These are phyloP conservation scores for Starmerella sirachaensis DNA, from an alignment of 805 yeast genomes.

Conservation along the genomic window DNA sequence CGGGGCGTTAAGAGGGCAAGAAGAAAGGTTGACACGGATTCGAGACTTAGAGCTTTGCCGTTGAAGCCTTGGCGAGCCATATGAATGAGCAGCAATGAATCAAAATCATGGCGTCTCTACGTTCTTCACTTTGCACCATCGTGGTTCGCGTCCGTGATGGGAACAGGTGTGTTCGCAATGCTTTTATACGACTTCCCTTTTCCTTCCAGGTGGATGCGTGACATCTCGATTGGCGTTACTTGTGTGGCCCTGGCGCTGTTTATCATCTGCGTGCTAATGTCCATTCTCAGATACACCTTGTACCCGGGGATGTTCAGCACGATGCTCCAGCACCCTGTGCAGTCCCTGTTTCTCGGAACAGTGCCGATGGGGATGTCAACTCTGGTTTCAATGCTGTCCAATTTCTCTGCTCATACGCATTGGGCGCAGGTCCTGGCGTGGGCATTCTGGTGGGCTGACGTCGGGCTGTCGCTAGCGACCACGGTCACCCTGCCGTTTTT, in stretches of 20 bases:
- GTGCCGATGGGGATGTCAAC: slow-evolving; percentile 5
- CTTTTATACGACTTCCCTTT: slow-evolving; percentile 1
- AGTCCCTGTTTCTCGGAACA: slow-evolving; percentile 3
- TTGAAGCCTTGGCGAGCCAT: too few species aligned
- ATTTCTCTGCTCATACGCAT: slow-evolving; percentile 1
- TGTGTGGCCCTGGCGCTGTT: slow-evolving; percentile 1
- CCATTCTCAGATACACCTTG: neutral
- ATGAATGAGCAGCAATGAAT: too few species aligned
- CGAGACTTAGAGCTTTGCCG: too few species aligned
- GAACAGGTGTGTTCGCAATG: slow-evolving; percentile 2
- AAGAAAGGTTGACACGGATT: too few species aligned
- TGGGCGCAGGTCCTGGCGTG: slow-evolving; percentile 1
- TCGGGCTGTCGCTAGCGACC: neutral
- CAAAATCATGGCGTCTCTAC: too few species aligned
- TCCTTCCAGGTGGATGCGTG: neutral
- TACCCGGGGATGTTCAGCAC: slow-evolving; percentile 1
- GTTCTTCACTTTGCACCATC: slow-evolving; percentile 5
- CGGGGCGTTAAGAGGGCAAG: too few species aligned
- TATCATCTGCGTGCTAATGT: neutral
- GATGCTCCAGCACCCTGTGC: slow-evolving; percentile 1
- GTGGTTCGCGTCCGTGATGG: slow-evolving; percentile 4
- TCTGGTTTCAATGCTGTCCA: neutral
- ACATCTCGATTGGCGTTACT: neutral
- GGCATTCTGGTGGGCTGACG: slow-evolving; percentile 4
- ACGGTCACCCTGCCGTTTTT: neutral